Evolutionary conservation across 202 grass and related monocot species (phyloP).

Genomic region (Panicum virgatum): DNA sequence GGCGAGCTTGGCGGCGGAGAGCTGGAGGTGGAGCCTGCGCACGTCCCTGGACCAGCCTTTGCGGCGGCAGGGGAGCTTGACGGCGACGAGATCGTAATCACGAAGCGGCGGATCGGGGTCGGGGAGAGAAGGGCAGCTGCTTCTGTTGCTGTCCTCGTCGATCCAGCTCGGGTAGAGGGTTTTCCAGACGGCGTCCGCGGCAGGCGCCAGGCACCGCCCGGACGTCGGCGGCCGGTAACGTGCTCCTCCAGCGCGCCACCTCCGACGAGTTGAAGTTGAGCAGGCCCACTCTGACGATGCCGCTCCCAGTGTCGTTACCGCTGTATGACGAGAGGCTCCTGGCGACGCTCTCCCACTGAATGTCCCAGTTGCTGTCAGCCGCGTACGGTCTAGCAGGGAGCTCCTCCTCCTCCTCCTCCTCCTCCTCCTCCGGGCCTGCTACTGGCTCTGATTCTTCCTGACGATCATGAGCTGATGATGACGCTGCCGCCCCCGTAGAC

Average conservation of each 20-base stretch:
- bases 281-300: slow-evolving; percentile 46
- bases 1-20: slow-evolving; percentile 74
- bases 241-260: slow-evolving; percentile 45
- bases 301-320: not conserved
- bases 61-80: slow-evolving; percentile 64
- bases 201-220: slow-evolving; percentile 50
- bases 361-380: slow-evolving; percentile 18
- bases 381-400: slow-evolving; percentile 34
- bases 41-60: slow-evolving; percentile 65
- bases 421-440: not conserved
- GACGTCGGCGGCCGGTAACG: slow-evolving; percentile 18
- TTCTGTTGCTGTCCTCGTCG: slow-evolving; percentile 47
- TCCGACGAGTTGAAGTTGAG: slow-evolving; percentile 75
- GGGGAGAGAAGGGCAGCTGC: slow-evolving; percentile 67
- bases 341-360: slow-evolving; percentile 51
- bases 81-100: slow-evolving; percentile 65
- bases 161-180: slow-evolving; percentile 79
- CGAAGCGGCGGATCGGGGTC: slow-evolving; percentile 32
- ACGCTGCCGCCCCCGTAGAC: not conserved
- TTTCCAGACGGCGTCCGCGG: slow-evolving; percentile 54
- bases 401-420: slow-evolving; percentile 15
- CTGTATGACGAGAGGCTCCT: slow-evolving; percentile 1
- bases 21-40: slow-evolving; percentile 77
- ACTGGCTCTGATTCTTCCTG: not conserved
- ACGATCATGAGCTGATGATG: not conserved